Conservation (phyloP, 2,329 filamentous ascomycete genomes). For the Exophiala xenobiotica region DNA sequence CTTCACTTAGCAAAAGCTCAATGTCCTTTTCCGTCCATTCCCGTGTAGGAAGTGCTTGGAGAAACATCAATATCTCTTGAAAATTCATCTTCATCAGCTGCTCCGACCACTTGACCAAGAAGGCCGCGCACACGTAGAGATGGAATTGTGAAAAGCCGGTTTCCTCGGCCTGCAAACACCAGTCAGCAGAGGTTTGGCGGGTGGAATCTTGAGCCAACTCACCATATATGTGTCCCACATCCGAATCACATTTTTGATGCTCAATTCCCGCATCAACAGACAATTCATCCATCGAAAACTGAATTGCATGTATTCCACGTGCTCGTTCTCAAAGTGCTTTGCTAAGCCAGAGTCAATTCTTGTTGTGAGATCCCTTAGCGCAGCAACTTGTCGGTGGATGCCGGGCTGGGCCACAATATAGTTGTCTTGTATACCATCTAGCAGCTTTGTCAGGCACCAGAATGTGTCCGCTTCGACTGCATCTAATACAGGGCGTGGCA, state of each 20-base stretch:
- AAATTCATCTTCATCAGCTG: slow-evolving; percentile 89
- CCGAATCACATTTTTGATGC: slow-evolving; percentile 90
- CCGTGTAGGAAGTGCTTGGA: slow-evolving; percentile 88
- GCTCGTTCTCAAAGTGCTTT: slow-evolving; percentile 84
- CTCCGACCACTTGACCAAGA: slow-evolving; percentile 97
- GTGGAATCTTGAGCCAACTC: slow-evolving; percentile 38
- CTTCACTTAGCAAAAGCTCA: slow-evolving; percentile 89
- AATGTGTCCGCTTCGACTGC: slow-evolving; percentile 97
- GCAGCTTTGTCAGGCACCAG: slow-evolving; percentile 94
- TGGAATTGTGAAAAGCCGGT: slow-evolving; percentile 98
- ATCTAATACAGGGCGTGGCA: slow-evolving; percentile 86
- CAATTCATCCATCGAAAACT: slow-evolving; percentile 99
- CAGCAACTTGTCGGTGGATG: slow-evolving; percentile 89
- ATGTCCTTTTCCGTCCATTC: slow-evolving; percentile 98
- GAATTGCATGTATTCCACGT: slow-evolving; percentile 98
- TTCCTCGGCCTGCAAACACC: slow-evolving; percentile 75
- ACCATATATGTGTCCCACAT: slow-evolving; percentile 99
- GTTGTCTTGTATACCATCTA: slow-evolving; percentile 99
- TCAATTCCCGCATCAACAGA: slow-evolving; percentile 94
- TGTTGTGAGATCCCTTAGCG: slow-evolving; percentile 83
- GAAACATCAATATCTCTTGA: slow-evolving; percentile 98
- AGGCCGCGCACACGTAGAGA: slow-evolving; percentile 95
- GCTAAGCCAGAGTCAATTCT: slow-evolving; percentile 82
- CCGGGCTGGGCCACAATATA: slow-evolving; percentile 98
- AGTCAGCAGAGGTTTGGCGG: neutral